Evolutionary conservation across 306 rosid genomes (phyloP).

Genomic region (Vachellia collinsii): DNA sequence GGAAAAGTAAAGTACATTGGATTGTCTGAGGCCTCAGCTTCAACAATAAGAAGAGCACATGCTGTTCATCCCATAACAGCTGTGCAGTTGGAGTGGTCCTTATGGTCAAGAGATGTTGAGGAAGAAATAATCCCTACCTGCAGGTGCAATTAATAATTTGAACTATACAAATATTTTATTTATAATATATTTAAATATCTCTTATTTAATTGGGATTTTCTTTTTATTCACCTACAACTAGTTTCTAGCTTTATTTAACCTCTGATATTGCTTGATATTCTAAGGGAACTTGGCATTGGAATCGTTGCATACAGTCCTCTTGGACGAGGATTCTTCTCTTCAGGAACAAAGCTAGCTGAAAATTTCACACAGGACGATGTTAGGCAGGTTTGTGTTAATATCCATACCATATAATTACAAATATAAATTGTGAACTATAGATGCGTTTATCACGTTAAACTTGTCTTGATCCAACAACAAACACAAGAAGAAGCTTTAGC

Average conservation of each 20-base stretch:
- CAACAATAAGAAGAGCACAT: slow-evolving; percentile 73
- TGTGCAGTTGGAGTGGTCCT: slow-evolving; percentile 62
- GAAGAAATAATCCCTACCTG: slow-evolving; percentile 63
- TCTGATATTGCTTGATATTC: background rate
- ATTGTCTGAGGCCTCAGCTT: slow-evolving; percentile 65
- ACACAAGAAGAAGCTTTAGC: too few species aligned
- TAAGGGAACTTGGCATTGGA: slow-evolving; percentile 65
- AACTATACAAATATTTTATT: background rate
- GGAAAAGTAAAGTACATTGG: slow-evolving; percentile 66
- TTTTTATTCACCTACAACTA: too few species aligned
- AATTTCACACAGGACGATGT: slow-evolving; percentile 34
- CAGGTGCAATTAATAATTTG: slow-evolving; percentile 32
- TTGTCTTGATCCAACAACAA: too few species aligned
- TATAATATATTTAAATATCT: background rate
- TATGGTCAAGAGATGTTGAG: slow-evolving; percentile 69
- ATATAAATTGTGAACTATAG: too few species aligned
- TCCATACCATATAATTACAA: too few species aligned
- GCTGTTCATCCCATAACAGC: slow-evolving; percentile 60
- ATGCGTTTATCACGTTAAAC: too few species aligned
- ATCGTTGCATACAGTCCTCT: slow-evolving; percentile 72
- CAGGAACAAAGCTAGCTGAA: slow-evolving; percentile 46
- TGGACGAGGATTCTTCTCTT: slow-evolving; percentile 64
- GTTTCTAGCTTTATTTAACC: background rate
- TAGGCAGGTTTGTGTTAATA: slow-evolving; percentile 51
- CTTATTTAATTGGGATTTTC: too few species aligned